Evolutionary conservation across 2,329 filamentous ascomycete species (phyloP).

Genomic region (Penicillium sclerotigenum): DNA sequence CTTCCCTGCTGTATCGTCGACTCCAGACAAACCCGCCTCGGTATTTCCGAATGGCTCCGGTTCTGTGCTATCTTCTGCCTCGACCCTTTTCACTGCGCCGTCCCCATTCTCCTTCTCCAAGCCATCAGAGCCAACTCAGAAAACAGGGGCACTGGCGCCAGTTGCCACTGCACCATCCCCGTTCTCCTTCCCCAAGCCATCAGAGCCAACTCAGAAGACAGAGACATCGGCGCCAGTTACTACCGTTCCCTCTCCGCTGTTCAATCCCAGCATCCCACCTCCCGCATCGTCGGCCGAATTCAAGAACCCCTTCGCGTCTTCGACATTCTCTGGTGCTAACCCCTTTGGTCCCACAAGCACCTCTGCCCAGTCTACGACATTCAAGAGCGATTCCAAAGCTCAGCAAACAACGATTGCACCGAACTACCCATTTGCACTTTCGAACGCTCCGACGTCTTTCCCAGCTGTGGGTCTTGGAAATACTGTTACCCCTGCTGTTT

Average conservation of each 20-base stretch:
- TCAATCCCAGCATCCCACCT: not conserved
- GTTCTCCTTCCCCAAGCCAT: constrained; percentile 3
- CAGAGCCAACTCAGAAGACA: not conserved
- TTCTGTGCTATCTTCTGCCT: not conserved
- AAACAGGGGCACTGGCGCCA: not conserved
- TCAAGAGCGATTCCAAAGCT: not conserved
- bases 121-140: not conserved
- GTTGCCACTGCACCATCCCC: not conserved
- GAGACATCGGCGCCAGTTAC: not conserved
- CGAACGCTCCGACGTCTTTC: not conserved
- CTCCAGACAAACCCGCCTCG: not conserved
- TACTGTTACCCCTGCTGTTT: not conserved
- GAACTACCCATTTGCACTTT: not conserved
- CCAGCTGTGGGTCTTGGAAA: not conserved
- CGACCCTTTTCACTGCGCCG: not conserved
- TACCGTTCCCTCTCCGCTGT: not conserved
- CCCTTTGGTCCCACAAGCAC: not conserved
- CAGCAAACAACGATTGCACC: not conserved
- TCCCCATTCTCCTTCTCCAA: not conserved
- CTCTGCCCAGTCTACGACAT: not conserved
- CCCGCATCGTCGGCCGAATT: not conserved
- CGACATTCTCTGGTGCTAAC: not conserved
- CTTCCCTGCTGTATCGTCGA: not conserved
- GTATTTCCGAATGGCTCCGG: not conserved
- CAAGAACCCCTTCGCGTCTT: not conserved